Evolutionary conservation across 805 yeast genomes (phyloP), one percentile per base, ranked within the genome.

Genomic region (Wickerhamiella azyma): DNA sequence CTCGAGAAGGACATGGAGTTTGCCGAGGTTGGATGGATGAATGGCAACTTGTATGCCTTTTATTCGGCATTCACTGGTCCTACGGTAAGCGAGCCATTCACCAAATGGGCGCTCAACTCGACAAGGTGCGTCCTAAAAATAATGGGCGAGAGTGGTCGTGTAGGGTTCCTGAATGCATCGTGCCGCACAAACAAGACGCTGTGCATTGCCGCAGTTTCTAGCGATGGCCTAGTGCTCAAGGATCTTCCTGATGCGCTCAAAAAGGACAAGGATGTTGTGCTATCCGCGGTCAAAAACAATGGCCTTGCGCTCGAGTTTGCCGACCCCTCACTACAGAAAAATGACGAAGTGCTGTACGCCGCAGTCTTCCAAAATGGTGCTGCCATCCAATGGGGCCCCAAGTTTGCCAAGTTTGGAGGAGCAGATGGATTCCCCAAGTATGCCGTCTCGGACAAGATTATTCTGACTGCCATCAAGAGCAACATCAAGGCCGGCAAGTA

Each of bases 271-370:
- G 38, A 32, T 24, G 32, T 41, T 9, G 44, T 33, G 9, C 17
- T 13, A 8, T n/a, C 32, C 5, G 44, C 44, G 13, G 44, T 41
- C 7, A 14, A 19, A 9, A 14, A 32, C 16, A 24, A 33, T 16
- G 44, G 44, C 13, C 3, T 33, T 21, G 44, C 44, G 2, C 32
- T 33, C n/a, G 32, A 41, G 26, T 33, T 24, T 33, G 38, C 39
- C 24, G 19, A 17, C 19, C 17, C 24, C 24, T 9, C 13, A 4
- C 37, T 35, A 3, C 21, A 35, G 16, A 18, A 35, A 14, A 35
- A 35, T 18, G 24, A 17, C 37, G 37, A 35, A 6, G n/a, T 35
- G 2, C n/a, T 17, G 19, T 35, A 17, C n/a, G 37, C 37, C 4
- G 37, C 37, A 2, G 33, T 30, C 11, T 30, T 30, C 16, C 33